A percentile compares a stretch with the other conserved stretches of the same genome.
Evolutionary conservation across 176 grass and related monocot species (phyloP).

Genomic region (Carex cristatella): DNA sequence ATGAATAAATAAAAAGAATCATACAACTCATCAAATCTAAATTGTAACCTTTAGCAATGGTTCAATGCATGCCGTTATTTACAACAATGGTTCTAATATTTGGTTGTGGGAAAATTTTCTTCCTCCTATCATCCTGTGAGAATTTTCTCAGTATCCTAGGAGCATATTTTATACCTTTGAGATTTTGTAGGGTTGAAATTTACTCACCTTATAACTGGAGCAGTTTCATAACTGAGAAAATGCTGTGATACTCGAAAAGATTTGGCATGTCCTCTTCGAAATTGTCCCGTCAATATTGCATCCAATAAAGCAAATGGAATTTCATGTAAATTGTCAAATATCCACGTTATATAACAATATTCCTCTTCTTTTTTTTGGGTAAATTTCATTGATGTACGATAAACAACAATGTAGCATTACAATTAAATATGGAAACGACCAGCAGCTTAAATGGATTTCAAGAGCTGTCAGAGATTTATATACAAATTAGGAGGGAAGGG

Average conservation of each 20-base stretch:
- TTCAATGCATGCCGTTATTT: too few relatives aligned
- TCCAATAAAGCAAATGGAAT: background rate
- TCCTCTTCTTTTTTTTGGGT: background rate
- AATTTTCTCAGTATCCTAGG: background rate
- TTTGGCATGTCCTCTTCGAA: background rate
- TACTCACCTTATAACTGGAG: background rate
- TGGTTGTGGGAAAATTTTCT: background rate
- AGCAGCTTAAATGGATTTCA: constrained; percentile 30
- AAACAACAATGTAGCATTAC: constrained; percentile 4
- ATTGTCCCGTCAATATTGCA: background rate
- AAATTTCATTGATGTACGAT: background rate
- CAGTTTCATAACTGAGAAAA: background rate
- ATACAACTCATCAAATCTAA: too few relatives aligned
- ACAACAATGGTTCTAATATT: background rate
- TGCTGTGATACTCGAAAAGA: background rate
- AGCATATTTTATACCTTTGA: background rate
- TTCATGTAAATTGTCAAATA: background rate
- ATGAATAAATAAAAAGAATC: too few relatives aligned
- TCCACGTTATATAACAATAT: background rate
- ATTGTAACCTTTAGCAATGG: too few relatives aligned
- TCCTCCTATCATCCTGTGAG: background rate
- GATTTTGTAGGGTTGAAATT: background rate
- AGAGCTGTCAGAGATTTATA: constrained; percentile 49
- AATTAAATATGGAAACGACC: constrained; percentile 12
- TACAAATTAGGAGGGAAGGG: constrained; percentile 50